These are phyloP conservation scores for Brassica juncea DNA, from an alignment of 345 rosid species.

Conservation along the genomic window DNA sequence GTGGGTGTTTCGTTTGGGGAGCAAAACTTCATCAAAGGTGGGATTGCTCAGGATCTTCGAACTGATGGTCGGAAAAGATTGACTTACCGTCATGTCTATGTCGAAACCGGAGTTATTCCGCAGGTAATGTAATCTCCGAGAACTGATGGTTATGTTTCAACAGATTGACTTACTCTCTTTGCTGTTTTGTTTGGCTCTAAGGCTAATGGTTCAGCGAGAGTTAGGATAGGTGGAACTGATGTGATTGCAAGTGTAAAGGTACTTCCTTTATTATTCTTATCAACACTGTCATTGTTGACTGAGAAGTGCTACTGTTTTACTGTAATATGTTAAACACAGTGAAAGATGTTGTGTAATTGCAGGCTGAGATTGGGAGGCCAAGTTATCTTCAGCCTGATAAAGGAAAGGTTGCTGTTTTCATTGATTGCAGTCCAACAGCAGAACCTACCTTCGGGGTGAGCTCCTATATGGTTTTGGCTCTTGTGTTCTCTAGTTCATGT, in stretches of 20 bases:
- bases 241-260: conserved; percentile 97
- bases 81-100: conserved; percentile 64
- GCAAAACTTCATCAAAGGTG: conserved; percentile 69
- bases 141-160: not conserved
- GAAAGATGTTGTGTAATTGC: conserved; percentile 21
- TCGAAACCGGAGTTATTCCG: conserved; percentile 85
- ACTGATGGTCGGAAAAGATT: conserved; percentile 76
- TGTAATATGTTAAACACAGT: not conserved
- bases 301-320: not conserved
- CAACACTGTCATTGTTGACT: conserved; percentile 1
- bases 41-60: conserved; percentile 81
- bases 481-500: not conserved
- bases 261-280: conserved; percentile 13
- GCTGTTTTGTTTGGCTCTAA: conserved; percentile 16
- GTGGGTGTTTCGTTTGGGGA: conserved; percentile 80
- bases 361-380: conserved; percentile 96
- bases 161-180: conserved; percentile 8
- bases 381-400: conserved; percentile 68
- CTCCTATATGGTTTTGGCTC: conserved; percentile 8
- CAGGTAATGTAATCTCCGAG: conserved; percentile 50
- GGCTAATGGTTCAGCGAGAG: conserved; percentile 95
- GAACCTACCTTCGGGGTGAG: conserved; percentile 84
- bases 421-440: conserved; percentile 89
- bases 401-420: conserved; percentile 73
- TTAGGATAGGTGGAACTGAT: conserved; percentile 75